Conservation (phyloP, 768 basidiomycete species). For the Amanita inopinata region DNA sequence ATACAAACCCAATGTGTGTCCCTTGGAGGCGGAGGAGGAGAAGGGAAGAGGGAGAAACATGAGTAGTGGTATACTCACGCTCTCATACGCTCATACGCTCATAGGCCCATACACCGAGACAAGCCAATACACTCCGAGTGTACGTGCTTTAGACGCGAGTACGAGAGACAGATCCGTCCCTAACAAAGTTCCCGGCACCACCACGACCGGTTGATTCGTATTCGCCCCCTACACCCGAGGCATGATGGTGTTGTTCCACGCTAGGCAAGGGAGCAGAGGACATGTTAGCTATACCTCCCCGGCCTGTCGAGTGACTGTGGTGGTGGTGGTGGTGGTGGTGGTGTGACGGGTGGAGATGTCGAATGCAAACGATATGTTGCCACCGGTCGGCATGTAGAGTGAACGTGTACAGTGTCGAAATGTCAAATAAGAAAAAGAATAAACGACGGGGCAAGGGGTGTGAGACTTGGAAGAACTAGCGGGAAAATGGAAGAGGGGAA, state of each 20-base stretch:
- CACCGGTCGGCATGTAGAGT: background rate
- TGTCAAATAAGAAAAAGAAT: background rate
- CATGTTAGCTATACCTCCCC: slow-evolving; percentile 7
- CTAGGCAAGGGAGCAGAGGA: background rate
- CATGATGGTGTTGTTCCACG: slow-evolving; percentile 4
- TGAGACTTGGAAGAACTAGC: background rate
- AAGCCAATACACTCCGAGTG: too few relatives aligned
- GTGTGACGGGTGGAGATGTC: too few relatives aligned
- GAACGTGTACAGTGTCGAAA: background rate
- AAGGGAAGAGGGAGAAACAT: too few relatives aligned
- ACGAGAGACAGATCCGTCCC: too few relatives aligned
- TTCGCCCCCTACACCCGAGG: background rate
- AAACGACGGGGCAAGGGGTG: background rate
- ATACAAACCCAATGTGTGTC: too few relatives aligned
- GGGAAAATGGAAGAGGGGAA: background rate
- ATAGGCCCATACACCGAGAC: too few relatives aligned
- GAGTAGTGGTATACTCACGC: too few relatives aligned
- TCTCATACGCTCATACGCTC: too few relatives aligned
- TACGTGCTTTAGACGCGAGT: too few relatives aligned
- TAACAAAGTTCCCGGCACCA: slow-evolving; percentile 7
- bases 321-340: too few relatives aligned
- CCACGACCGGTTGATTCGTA: slow-evolving; percentile 5
- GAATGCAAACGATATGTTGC: background rate
- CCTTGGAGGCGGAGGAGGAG: too few relatives aligned
- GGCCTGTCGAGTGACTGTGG: slow-evolving; percentile 8